A percentile compares a stretch with the other conserved stretches of the same genome.
Conservation (phyloP, 2,329 filamentous ascomycete genomes). For the Clonostachys byssicola region DNA sequence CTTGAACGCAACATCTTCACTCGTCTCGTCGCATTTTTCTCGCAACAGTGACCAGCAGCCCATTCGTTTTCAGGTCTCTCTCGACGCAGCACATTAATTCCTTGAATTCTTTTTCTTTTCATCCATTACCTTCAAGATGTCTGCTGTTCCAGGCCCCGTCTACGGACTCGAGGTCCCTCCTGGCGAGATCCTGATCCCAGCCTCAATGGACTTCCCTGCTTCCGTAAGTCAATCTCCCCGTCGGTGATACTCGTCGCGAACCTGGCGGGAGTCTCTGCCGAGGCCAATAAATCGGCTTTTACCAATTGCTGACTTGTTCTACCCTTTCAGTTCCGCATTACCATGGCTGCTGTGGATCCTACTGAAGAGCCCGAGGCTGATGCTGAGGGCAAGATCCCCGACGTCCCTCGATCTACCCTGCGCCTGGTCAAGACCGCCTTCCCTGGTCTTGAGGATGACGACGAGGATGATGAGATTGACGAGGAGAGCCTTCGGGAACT, state of each 20-base stretch:
- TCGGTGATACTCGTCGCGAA: not conserved
- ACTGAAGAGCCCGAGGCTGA: conserved; percentile 68
- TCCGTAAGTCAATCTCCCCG: conserved; percentile 57
- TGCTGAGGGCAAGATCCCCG: conserved; percentile 55
- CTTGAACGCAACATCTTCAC: conserved; percentile 9
- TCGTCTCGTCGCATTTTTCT: not conserved
- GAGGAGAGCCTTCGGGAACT: conserved; percentile 56
- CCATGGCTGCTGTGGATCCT: conserved; percentile 97
- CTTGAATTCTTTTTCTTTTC: no score
- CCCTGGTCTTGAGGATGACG: conserved; percentile 48
- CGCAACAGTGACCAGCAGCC: no score
- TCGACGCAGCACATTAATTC: no score
- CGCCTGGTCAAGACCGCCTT: conserved; percentile 79
- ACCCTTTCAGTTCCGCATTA: conserved; percentile 76
- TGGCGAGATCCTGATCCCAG: conserved; percentile 78
- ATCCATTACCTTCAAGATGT: conserved; percentile 32
- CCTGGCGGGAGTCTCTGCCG: not conserved
- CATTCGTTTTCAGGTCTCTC: no score
- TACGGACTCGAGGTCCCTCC: conserved; percentile 91
- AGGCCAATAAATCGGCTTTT: no score
- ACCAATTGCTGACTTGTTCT: not conserved
- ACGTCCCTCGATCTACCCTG: conserved; percentile 74
- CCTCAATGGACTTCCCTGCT: conserved; percentile 73
- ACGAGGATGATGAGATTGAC: conserved; percentile 61
- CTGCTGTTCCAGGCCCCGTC: conserved; percentile 67